A percentile compares a stretch with the other conserved stretches of the same genome.
Conservation (phyloP, 1,139 yeast species). For the Candida glucosophila region DNA sequence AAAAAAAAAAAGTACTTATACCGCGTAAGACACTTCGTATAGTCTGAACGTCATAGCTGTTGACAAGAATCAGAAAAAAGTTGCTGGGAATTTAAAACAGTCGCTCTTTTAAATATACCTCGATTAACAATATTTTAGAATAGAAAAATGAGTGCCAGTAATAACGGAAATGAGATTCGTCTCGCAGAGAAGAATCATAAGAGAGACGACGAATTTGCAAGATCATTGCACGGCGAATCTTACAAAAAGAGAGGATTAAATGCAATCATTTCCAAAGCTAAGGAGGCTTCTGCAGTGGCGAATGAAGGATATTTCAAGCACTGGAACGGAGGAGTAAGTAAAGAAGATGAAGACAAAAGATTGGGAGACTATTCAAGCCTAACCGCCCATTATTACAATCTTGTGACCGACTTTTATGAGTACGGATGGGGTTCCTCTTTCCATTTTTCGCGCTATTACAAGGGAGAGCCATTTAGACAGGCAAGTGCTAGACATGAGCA, state of each 20-base stretch:
- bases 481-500: conserved; percentile 98
- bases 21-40: conserved; percentile 1
- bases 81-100: too few relatives aligned
- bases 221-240: conserved; percentile 78
- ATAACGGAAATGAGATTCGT: too few relatives aligned
- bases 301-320: conserved; percentile 88
- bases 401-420: conserved; percentile 94
- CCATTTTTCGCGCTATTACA: conserved; percentile 92
- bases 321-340: conserved; percentile 87
- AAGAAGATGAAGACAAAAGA: conserved; percentile 68
- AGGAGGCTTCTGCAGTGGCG: conserved; percentile 79
- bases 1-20: conserved; percentile 1
- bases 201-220: conserved; percentile 59
- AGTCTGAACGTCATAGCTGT: too few relatives aligned
- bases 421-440: conserved; percentile 99
- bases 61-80: too few relatives aligned
- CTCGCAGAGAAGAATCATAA: conserved; percentile 32
- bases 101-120: too few relatives aligned
- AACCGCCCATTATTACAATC: conserved; percentile 92
- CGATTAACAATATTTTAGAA: too few relatives aligned
- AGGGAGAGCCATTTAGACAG: conserved; percentile 89
- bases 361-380: conserved; percentile 78
- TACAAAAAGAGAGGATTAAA: conserved; percentile 61
- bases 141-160: too few relatives aligned
- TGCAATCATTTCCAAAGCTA: conserved; percentile 67